These are phyloP conservation scores for Phlyctochytrium bullatum DNA, from an alignment of 192 early-diverging fungal species.

Conservation along the genomic window DNA sequence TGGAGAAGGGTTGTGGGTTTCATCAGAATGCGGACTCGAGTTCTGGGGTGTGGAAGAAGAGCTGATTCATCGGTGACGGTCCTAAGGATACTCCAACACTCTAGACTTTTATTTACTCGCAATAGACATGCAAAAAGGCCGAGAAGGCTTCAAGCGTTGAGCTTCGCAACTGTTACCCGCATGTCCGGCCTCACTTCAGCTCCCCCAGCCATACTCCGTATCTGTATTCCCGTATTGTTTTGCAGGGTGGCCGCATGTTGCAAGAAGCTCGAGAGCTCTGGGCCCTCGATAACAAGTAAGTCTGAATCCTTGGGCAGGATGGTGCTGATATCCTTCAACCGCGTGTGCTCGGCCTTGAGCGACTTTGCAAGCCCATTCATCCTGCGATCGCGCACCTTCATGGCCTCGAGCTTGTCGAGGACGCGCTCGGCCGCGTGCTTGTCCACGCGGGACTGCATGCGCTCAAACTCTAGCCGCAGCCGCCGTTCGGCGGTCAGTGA, in stretches of 20 bases:
- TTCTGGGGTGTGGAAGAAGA: too few species aligned
- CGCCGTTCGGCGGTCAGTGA: slow-evolving; percentile 40
- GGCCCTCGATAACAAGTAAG: slow-evolving; percentile 24
- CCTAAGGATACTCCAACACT: too few species aligned
- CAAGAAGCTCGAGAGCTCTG: slow-evolving; percentile 20
- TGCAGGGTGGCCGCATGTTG: neutral
- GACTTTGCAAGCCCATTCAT: slow-evolving; percentile 36
- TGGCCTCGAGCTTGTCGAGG: slow-evolving; percentile 26
- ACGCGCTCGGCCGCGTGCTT: slow-evolving; percentile 31
- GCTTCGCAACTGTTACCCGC: neutral
- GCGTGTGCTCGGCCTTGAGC: slow-evolving; percentile 28
- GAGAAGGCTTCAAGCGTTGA: too few species aligned
- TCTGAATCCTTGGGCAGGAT: slow-evolving; percentile 37
- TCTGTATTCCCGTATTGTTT: neutral
- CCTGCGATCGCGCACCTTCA: slow-evolving; percentile 37
- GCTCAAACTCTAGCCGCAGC: slow-evolving; percentile 46
- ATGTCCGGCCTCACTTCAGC: neutral
- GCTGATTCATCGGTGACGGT: too few species aligned
- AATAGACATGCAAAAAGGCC: too few species aligned
- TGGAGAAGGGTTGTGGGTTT: too few species aligned
- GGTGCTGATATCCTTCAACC: slow-evolving; percentile 33
- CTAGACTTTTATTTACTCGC: too few species aligned
- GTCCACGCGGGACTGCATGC: slow-evolving; percentile 38
- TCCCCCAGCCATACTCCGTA: neutral
- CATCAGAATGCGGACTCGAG: too few species aligned